Evolutionary conservation across 108 stramenopile genomes (phyloP), one percentile per base, ranked within the genome.

Genomic region (Seminavis robusta): DNA sequence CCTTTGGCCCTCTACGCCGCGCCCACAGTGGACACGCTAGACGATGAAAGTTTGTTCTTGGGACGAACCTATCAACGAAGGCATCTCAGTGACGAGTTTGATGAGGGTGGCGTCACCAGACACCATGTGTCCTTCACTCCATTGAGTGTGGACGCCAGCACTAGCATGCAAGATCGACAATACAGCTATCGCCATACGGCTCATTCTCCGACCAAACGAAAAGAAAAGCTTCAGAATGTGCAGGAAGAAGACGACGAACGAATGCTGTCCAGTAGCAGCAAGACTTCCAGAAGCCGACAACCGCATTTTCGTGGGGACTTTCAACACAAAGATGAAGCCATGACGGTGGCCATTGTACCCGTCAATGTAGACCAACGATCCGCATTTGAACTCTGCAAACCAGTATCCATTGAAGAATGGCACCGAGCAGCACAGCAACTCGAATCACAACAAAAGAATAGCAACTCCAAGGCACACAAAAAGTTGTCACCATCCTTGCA

Each of bases 331-430:
- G 21, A 56, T 20, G 48, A 79, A 42, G 67, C 55, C 31, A 69
- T 79, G 74, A 61, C 44, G 11, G 71, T 85, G 0, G 13, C 71
- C 8, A 53, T 81, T 25, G 56, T 72, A 13, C 45, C 32, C 28
- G 51, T 87, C 20, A 74, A 75, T 24, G 30, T 81, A 17, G 48
- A 71, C 0, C 47, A 74, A 52, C 73, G 86, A 28, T 52, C 63
- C 17, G 86, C 80, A 50, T 87, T 87, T 71, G 69, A 59, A 3
- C 44, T 43, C 33, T 56, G 56, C 25, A 49, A 57, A 15, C 64
- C 67, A 8, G 47, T 64, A 3, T 63, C 64, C 11, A 23, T 69
- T 0, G 31, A 54, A 24, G 72, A 61, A 33, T 33, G 51, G 44
- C 45, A 43, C 20, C 41, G 19, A 0, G 16, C 42, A 16, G 19